Evolutionary conservation across 345 rosid species (phyloP), one percentile per base, ranked within the genome.

Genomic region (Noccaea caerulescens): DNA sequence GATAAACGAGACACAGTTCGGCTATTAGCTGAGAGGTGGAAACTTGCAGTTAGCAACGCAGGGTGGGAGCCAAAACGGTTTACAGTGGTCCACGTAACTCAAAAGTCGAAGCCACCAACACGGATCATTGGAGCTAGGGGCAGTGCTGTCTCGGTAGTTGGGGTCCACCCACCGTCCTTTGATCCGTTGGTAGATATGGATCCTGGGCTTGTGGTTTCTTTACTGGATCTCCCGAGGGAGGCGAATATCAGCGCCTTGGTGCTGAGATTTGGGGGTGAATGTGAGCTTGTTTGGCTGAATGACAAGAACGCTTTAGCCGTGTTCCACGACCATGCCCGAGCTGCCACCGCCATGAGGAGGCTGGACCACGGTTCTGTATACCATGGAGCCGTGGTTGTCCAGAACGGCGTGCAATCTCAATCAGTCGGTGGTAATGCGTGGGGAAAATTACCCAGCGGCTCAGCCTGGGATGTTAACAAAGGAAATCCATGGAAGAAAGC

Each of bases 311-410:
- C 96, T 18, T 70, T 93, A 77, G 97, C 96, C 1, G 93, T 91
- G 16, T 93, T 93, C 60, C 83, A 77, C 41, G 99, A 91, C 71
- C 97, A 93, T 10, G 89, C 93, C 9, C 85, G 97, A 58, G 99
- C 99, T n/a, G 96, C 96, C 46, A 94, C 99, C 58, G 99, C 99
- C 9, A 81, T 92, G 92, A 88, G 99, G 84, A 89, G 99, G 77
- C 77, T 91, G 80, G 99, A 91, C 59, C 95, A 91, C 52, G 97
- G 88, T 60, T 89, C 97, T 27, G 82, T 76, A 23, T 94, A 94
- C 77, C 66, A 80, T 8, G 99, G 99, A 41, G 97, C 92, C 3
- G 82, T 73, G n/a, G 76, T 80, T 62, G 65, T 73, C 74, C 93
- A 82, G 38, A 85, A 71, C 65, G 70, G 61, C n/a, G 80, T 76